phyloP scores from a whole-genome alignment of 805 yeast genomes.

The Candida koratica region DNA sequence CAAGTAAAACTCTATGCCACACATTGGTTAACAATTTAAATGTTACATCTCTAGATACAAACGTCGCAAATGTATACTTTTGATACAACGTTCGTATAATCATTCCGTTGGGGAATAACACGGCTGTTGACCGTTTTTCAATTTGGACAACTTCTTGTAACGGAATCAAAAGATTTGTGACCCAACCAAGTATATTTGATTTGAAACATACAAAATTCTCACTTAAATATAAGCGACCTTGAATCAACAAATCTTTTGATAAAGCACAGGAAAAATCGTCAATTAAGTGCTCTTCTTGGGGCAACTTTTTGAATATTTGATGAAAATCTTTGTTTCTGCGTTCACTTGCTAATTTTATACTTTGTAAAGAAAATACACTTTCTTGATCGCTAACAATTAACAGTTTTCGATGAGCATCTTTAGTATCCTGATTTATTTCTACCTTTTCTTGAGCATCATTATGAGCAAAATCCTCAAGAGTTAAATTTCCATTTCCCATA shows the following conservation, averaged over 20 bases:
- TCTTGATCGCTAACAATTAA: constrained; percentile 9
- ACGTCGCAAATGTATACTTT: constrained; percentile 61
- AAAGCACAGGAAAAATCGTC: constrained; percentile 65
- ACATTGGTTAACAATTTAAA: constrained; percentile 51
- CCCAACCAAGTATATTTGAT: constrained; percentile 65
- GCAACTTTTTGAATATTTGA: constrained; percentile 50
- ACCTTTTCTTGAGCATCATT: not conserved
- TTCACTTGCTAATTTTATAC: constrained; percentile 36
- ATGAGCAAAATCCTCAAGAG: constrained; percentile 17
- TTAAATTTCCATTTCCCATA: constrained; percentile 47
- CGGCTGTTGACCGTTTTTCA: constrained; percentile 63
- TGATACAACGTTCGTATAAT: constrained; percentile 59
- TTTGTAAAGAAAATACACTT: constrained; percentile 5
- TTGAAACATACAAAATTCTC: constrained; percentile 57
- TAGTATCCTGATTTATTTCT: constrained; percentile 1
- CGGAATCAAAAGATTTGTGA: constrained; percentile 55
- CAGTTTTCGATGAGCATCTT: not conserved
- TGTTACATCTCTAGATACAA: constrained; percentile 55
- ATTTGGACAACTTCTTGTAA: constrained; percentile 59
- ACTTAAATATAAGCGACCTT: constrained; percentile 60
- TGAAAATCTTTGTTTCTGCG: constrained; percentile 61
- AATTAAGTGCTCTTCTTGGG: constrained; percentile 49
- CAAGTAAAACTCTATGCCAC: constrained; percentile 49
- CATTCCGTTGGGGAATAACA: constrained; percentile 67
- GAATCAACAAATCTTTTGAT: constrained; percentile 61